Evolutionary conservation across 495 filamentous ascomycete species (phyloP), one percentile per base, ranked within the genome.

Genomic region (Penicillium malachiteum): DNA sequence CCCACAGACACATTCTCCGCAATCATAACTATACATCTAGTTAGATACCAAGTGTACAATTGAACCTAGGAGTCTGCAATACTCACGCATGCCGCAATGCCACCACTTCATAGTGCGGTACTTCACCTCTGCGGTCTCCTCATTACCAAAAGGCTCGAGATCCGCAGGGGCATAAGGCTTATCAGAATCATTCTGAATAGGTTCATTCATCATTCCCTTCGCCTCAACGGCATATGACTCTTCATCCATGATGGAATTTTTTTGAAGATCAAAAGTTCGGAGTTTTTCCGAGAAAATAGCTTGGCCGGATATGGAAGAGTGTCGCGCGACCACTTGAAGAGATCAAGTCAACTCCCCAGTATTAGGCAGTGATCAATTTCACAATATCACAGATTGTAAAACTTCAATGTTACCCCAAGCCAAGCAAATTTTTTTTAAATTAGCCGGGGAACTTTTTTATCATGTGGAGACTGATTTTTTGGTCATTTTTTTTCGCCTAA

Each of bases 1-100:
- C 86, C 86, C 5, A 88, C 79, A 12, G 84, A 84, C 50, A 88
- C 83, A 48, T 84, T 84, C 62, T 87, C 84, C 38, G 85, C 86
- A 60, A 88, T 84, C 66, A 88, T 80, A 48, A 87, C 70, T 73
- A 38, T 57, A 52, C 35, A n/a, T 9, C 8, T 17, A 5, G 38
- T 63, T 56, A 58, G 49, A 44, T 39, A 17, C 18, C 10, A 8
- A 3, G 1, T 13, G 48, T 41, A 17, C 26, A 3, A 31, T 18
- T 50, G 11, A 7, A 39, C 5, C 34, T 35, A 3, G 37, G 1
- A 18, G 18, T 4, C 13, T 35, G 60, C 50, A 52, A 43, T 26
- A 66, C 70, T 61, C 52, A 72, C 70, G 59, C 68, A 72, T 71
- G 53, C 70, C 70, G 46, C 62, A 65, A 35, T 72, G 66, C 68